phyloP scores from a whole-genome alignment of 2,329 filamentous ascomycete species.

The Alternaria metachromatica region DNA sequence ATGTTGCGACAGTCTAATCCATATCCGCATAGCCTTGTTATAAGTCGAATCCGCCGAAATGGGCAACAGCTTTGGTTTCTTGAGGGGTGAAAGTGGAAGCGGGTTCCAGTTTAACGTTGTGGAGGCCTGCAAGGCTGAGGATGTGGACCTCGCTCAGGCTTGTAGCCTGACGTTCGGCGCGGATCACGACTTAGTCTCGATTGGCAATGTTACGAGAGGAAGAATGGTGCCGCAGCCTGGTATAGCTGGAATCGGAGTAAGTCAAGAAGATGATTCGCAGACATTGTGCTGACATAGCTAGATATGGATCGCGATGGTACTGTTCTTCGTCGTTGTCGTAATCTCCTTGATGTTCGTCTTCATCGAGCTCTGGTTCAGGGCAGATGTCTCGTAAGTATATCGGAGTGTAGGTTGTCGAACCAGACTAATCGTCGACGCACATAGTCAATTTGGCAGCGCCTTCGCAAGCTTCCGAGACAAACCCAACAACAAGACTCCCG shows the following conservation, averaged over 20 bases:
- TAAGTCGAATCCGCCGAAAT: neutral
- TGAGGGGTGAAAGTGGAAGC: neutral
- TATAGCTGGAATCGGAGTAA: neutral
- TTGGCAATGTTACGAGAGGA: neutral
- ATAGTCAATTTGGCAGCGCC: neutral
- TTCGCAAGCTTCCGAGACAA: neutral
- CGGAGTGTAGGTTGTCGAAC: fast-evolving
- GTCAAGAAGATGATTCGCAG: neutral
- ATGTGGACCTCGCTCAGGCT: neutral
- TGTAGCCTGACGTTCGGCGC: neutral
- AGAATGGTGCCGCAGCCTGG: neutral
- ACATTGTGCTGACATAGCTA: neutral
- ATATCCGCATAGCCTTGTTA: neutral
- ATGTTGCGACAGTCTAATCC: neutral
- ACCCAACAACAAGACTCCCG: neutral
- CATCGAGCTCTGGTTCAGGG: neutral
- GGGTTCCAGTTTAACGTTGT: neutral
- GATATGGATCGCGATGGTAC: neutral
- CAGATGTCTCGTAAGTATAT: neutral
- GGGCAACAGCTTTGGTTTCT: neutral
- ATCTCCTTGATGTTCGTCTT: neutral
- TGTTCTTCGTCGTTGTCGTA: neutral
- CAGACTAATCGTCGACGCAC: neutral
- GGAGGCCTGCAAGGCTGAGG: neutral
- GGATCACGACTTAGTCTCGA: neutral